Evolutionary conservation across 2,329 filamentous ascomycete species (phyloP), one percentile per base, ranked within the genome.

Genomic region (Akanthomyces muscarius): DNA sequence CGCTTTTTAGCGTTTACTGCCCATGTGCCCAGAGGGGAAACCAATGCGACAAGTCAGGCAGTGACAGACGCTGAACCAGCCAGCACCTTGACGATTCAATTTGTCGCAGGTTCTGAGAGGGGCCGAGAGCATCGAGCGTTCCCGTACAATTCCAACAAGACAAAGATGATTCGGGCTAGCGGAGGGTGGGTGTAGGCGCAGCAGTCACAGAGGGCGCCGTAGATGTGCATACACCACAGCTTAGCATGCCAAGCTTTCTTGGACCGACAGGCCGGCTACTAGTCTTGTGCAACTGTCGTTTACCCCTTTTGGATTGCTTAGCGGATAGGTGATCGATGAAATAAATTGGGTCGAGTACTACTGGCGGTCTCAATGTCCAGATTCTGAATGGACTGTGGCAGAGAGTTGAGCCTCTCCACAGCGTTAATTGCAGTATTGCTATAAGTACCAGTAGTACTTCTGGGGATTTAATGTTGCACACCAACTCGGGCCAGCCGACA

Each of bases 231-330:
- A 21, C 21, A 21, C 21, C 21, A 21, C 21, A 21, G 44, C 33
- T 30, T 18, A 33, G 18, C 25, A 47, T 33, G 23, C 38, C 25
- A 10, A 3, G 42, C 54, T 36, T 48, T 33, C 41, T n/a, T 23
- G 42, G 36, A 57, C 54, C 54, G 54, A 44, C 30, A 8, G 28
- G n/a, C 44, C 33, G 33, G 44, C 44, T 38, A 23, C 55, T 45
- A 48, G 55, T 30, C 21, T 50, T 38, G 44, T 58, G 30, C 21
- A 57, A n/a, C 42, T 48, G 55, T 58, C 55, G 55, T 58, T 58
- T 58, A 50, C 55, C 16, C 16, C 13, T 58, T 58, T 50, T 48
- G 30, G 30, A 28, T 30, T 21, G 21, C 21, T 28, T 23, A 48
- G 30, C 23, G 36, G 42, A 16, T n/a, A 58, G 55, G 50, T 48